Percentiles rank a stretch among this genome's conserved stretches.
phyloP scores from a whole-genome alignment of 441 rosid species.

The Pelargonium cotyledonis region DNA sequence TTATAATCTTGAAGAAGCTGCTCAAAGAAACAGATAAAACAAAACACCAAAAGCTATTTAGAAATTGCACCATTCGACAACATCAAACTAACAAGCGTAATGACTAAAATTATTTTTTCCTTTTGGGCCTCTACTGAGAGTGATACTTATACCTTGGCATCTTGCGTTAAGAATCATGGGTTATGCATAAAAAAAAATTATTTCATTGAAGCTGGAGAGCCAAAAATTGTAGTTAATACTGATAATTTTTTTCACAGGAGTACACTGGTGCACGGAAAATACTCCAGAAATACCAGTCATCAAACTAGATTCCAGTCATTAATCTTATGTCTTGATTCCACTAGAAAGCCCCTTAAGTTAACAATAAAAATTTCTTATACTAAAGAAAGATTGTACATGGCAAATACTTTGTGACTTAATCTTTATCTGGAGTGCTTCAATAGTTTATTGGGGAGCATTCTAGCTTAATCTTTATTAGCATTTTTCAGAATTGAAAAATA shows the following conservation, averaged over 20 bases:
- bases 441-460: too few species aligned
- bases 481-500: neutral
- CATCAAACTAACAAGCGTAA: slow-evolving; percentile 9
- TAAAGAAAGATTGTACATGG: neutral
- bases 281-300: too few species aligned
- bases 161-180: too few species aligned
- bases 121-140: neutral
- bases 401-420: neutral
- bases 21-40: slow-evolving; percentile 20
- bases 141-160: too few species aligned
- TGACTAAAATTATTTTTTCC: neutral
- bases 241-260: too few species aligned
- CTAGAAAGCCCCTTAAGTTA: neutral
- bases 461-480: neutral
- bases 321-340: neutral
- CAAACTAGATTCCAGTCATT: neutral
- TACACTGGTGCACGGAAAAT: too few species aligned
- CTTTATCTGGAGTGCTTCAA: too few species aligned
- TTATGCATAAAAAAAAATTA: too few species aligned
- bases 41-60: slow-evolving; percentile 13
- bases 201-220: too few species aligned
- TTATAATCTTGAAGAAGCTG: slow-evolving; percentile 90
- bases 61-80: neutral
- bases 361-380: neutral
- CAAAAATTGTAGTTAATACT: too few species aligned